Base-by-base conservation (phyloP, 2,329 filamentous ascomycete species). In the Sodiomyces alkalinus region DNA sequence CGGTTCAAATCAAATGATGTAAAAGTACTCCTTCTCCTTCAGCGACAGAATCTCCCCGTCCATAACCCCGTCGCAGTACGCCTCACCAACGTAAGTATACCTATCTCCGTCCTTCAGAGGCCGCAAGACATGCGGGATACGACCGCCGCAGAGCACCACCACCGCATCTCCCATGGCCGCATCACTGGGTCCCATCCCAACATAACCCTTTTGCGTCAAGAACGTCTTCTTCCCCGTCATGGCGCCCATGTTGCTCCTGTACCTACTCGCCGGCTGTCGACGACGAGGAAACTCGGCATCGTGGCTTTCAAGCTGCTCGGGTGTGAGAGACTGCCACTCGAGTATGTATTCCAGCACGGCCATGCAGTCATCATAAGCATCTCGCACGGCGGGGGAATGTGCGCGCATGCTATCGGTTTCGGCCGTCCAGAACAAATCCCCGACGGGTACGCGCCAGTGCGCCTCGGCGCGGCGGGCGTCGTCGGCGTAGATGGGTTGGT, bases 121-220 rank as follows among this genome's bases (percentile, higher is more conserved):
- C 31, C 36, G 33, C 27, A 38, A 31, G 16, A 34, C 29, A 19
- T 36, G 31, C 15, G 34, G 31, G 10, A 36, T 34, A 17, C 29
- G 32, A 28, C 23, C 27, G 18, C 36, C 34, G 22, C 29, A 17
- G 13, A 27, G 19, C 17, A 36, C 30, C 22, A 34, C 34, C 12
- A 36, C 33, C 13, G 32, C 18, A 12, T 37, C 35, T 11, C 28
- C 35, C 15, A 23, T 26, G 21, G 7, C 10, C 18, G 30, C 28
- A 6, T 13, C 18, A 3, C 11, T 11, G 4, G 33, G 18, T 10
- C 20, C 26, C 35, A 37, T 28, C 17, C 31, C 33, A 26, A 37
- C 16, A 25, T 27, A 36, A 7, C 35, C 35, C n/a, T 26, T 19
- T 20, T 17, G 16, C 8, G 35, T 36, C 26, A 33, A 7, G 15